Percentiles rank a stretch among this genome's conserved stretches.
phyloP scores from a whole-genome alignment of 1,139 yeast genomes.

The Meyerozyma athensensis region DNA sequence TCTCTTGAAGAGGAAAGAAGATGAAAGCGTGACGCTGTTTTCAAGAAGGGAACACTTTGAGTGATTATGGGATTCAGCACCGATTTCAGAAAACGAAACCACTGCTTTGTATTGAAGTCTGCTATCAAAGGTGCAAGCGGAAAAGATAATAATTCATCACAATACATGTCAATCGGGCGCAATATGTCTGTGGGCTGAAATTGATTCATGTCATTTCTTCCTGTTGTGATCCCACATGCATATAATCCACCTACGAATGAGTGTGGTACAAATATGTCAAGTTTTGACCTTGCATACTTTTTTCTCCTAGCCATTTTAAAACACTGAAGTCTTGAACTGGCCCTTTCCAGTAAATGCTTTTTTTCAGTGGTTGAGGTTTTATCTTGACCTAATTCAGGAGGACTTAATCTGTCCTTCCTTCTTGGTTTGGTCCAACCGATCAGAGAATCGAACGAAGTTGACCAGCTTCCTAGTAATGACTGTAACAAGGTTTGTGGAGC shows the following conservation, averaged over 20 bases:
- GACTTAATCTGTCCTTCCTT: too few species aligned
- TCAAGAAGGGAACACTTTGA: constrained; percentile 55
- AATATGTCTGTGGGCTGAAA: constrained; percentile 15
- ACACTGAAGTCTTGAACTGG: too few species aligned
- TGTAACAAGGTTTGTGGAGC: too few species aligned
- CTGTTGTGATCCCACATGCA: constrained; percentile 40
- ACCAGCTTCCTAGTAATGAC: too few species aligned
- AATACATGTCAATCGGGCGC: constrained; percentile 20
- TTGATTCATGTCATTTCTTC: constrained; percentile 16
- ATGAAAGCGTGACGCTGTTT: constrained; percentile 45
- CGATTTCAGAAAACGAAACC: constrained; percentile 33
- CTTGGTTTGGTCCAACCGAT: too few species aligned
- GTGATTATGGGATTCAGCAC: constrained; percentile 22
- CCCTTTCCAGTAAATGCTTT: too few species aligned
- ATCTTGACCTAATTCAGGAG: too few species aligned
- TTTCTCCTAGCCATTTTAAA: constrained; percentile 61
- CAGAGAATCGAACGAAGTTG: neutral
- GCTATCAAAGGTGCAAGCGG: constrained; percentile 61
- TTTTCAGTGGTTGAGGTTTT: too few species aligned
- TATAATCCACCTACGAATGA: constrained; percentile 66
- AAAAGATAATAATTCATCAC: constrained; percentile 31
- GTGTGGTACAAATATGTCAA: constrained; percentile 52
- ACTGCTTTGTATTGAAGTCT: constrained; percentile 47
- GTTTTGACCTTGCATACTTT: constrained; percentile 48
- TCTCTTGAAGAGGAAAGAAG: constrained; percentile 33